Evolutionary conservation across 148 eudicot species (phyloP).

Genomic region (Mesembryanthemum crystallinum): DNA sequence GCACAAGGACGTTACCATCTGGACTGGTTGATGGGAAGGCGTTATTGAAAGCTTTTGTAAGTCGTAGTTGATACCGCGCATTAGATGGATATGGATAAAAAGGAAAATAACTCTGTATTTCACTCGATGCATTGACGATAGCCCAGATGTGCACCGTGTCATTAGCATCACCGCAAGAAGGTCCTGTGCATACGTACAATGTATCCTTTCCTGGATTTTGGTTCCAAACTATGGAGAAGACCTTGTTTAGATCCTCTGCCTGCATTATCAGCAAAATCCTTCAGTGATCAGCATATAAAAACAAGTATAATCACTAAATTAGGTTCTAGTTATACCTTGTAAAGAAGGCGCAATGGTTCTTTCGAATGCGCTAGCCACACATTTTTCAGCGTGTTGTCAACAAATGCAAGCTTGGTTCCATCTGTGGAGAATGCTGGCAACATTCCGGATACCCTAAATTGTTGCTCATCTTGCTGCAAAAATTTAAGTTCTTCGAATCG

Average conservation of each 20-base stretch:
- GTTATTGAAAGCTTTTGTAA: constrained; percentile 6
- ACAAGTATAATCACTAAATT: neutral
- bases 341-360: constrained; percentile 6
- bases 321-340: constrained; percentile 2
- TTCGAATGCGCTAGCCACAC: constrained; percentile 13
- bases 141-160: neutral
- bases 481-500: neutral
- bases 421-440: constrained; percentile 18
- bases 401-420: constrained; percentile 24
- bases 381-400: constrained; percentile 17
- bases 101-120: too few species aligned
- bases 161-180: constrained; percentile 2
- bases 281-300: neutral
- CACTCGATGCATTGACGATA: neutral
- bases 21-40: constrained; percentile 23
- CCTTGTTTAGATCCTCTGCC: constrained; percentile 6
- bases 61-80: too few species aligned
- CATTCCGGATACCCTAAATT: constrained; percentile 9
- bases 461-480: neutral
- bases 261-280: neutral
- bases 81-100: too few species aligned
- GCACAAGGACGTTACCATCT: constrained; percentile 8
- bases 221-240: constrained; percentile 21
- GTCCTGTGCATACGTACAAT: constrained; percentile 24
- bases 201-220: constrained; percentile 6